Conservation (phyloP, 1,284 basidiomycete genomes). For the Boletus sp. region DNA sequence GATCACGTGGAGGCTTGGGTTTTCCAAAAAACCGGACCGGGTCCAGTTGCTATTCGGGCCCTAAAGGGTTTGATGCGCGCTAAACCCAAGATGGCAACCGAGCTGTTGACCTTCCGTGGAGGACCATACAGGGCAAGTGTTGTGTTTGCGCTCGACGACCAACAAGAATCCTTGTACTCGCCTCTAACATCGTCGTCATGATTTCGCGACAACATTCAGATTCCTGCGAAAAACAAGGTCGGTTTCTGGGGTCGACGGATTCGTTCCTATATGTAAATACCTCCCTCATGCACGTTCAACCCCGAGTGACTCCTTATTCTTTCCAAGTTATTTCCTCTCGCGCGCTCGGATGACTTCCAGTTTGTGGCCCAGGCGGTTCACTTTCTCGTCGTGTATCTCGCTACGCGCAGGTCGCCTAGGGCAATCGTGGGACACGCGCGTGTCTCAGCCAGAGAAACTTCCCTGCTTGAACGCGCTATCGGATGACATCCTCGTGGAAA, state of each 20-base stretch:
- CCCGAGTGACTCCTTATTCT: conserved; percentile 6
- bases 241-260: conserved; percentile 16
- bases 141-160: conserved; percentile 24
- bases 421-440: conserved; percentile 33
- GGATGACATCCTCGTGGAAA: conserved; percentile 51
- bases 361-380: conserved; percentile 29
- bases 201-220: conserved; percentile 20
- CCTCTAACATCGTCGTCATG: conserved; percentile 26
- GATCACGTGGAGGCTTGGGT: no score
- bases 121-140: conserved; percentile 28
- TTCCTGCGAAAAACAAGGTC: conserved; percentile 28
- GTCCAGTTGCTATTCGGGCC: no score
- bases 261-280: conserved; percentile 27
- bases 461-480: conserved; percentile 39
- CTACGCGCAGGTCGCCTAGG: conserved; percentile 15
- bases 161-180: conserved; percentile 34
- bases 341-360: conserved; percentile 30
- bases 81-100: no score
- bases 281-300: neutral
- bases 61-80: no score
- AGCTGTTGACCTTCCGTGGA: no score
- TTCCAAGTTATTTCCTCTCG: conserved; percentile 20
- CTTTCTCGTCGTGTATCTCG: conserved; percentile 22
- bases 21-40: no score
- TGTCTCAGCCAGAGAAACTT: conserved; percentile 24